A percentile compares a stretch with the other conserved stretches of the same genome.
phyloP scores from a whole-genome alignment of 1,139 yeast species.

The Hemisphaericaspora subhashii region DNA sequence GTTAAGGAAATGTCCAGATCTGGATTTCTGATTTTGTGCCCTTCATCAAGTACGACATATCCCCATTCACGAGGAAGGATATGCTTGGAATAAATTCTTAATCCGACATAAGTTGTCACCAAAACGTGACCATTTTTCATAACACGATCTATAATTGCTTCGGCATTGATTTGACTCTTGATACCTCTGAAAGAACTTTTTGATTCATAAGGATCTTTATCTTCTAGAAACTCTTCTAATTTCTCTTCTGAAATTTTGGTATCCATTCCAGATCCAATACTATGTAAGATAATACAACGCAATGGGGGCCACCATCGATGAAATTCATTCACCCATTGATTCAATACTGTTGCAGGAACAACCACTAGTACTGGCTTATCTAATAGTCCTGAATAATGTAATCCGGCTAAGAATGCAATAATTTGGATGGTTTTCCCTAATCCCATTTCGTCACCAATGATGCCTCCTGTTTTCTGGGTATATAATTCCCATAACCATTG shows the following conservation, averaged over 20 bases:
- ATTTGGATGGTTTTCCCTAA: slow-evolving; percentile 93
- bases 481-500: slow-evolving; percentile 82
- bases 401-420: slow-evolving; percentile 84
- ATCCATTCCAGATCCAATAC: slow-evolving; percentile 88
- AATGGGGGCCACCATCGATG: slow-evolving; percentile 99
- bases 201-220: slow-evolving; percentile 46
- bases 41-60: slow-evolving; percentile 89
- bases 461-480: slow-evolving; percentile 88
- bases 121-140: slow-evolving; percentile 72
- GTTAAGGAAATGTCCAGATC: slow-evolving; percentile 84
- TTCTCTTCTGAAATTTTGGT: slow-evolving; percentile 47
- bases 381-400: slow-evolving; percentile 76
- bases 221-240: slow-evolving; percentile 49
- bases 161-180: slow-evolving; percentile 41
- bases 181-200: slow-evolving; percentile 25
- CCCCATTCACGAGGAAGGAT: slow-evolving; percentile 81
- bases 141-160: slow-evolving; percentile 50
- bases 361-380: slow-evolving; percentile 81
- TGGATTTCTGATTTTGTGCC: slow-evolving; percentile 95
- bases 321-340: slow-evolving; percentile 94
- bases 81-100: slow-evolving; percentile 70
- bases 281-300: slow-evolving; percentile 80
- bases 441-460: slow-evolving; percentile 98
- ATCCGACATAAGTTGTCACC: slow-evolving; percentile 90
- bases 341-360: slow-evolving; percentile 95